Base-by-base conservation (phyloP, 495 filamentous ascomycete species). In the Clavariopsis aquatica region DNA sequence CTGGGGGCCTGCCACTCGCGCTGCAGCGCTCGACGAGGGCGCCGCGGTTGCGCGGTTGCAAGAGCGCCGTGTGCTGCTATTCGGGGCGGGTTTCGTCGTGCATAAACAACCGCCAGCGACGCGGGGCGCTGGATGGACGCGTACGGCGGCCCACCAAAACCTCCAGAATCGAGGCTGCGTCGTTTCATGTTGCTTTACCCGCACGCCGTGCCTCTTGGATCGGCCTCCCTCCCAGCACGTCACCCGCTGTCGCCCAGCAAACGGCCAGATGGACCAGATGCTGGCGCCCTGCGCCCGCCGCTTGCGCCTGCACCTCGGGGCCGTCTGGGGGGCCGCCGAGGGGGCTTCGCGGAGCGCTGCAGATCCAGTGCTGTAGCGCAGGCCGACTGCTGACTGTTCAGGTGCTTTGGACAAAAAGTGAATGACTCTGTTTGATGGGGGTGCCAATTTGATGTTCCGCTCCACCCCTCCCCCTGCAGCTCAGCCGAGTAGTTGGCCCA, bases 81-180 rank as follows among this genome's bases (percentile, higher is more conserved):
- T 19, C 31, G n/a, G 47, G 57, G 26, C 13, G 22, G 29, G 57
- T 51, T 26, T 38, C 57, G 57, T 61, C 45, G 57, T 43, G 57
- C 57, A 61, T 59, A 23, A 47, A 28, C 20, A 15, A 24, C 22
- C 43, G 12, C 1, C 4, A 10, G 13, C 19, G 17, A n/a, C 27
- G 17, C 13, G 2, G n/a, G 15, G 13, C 38, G 38, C 4, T 6
- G 4, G 38, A 43, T n/a, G 31, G 38, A 43, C 38, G 38, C 38
- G 38, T 43, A 43, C 36, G 8, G 20, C 23, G 43, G 10, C 57
- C 28, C 27, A 20, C 57, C 17, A 24, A 23, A 52, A 19, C 28
- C 27, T 6, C 57, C 17, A 24, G n/a, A 52, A 19, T 20, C 57
- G 47, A 51, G 28, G 45, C 43, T 52, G 45, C 29, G 51, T 38